Evolutionary conservation across 352 stramenopile genomes (phyloP).

Genomic region (Phytophthora idaei): DNA sequence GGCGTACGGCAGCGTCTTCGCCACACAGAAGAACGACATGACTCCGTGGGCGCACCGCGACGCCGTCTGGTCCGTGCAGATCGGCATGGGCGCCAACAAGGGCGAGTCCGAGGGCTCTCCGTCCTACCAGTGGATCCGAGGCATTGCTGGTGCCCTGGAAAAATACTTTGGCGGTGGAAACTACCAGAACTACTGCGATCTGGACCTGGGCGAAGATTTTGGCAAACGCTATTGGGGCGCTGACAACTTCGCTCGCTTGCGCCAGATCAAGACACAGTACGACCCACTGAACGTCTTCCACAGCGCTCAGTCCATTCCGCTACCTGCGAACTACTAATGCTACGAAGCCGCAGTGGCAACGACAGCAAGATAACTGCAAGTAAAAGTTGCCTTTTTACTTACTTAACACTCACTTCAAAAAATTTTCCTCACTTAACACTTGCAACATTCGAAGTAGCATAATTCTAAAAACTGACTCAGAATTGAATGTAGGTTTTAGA

Average conservation of each 20-base stretch:
- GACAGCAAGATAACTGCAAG: not conserved
- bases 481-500: not conserved
- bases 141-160: conserved; percentile 38
- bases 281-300: conserved; percentile 58
- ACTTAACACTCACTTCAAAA: not conserved
- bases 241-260: conserved; percentile 52
- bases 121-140: conserved; percentile 50
- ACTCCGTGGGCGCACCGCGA: conserved; percentile 53
- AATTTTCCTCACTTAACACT: not conserved
- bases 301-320: conserved; percentile 59
- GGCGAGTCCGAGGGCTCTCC: conserved; percentile 41
- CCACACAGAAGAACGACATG: conserved; percentile 47
- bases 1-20: conserved; percentile 53
- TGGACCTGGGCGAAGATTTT: conserved; percentile 51
- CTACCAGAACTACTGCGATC: conserved; percentile 70
- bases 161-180: conserved; percentile 53
- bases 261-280: conserved; percentile 56
- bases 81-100: conserved; percentile 46
- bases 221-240: conserved; percentile 54
- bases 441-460: not conserved
- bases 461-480: too few species aligned
- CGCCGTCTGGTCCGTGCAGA: conserved; percentile 55
- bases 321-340: conserved; percentile 22
- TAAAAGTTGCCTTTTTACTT: not conserved
- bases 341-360: too few species aligned